Percentiles rank a stretch among this genome's conserved stretches.
These are phyloP conservation scores for Chaetomium fimeti DNA, from an alignment of 495 filamentous ascomycete species.

Conservation along the genomic window DNA sequence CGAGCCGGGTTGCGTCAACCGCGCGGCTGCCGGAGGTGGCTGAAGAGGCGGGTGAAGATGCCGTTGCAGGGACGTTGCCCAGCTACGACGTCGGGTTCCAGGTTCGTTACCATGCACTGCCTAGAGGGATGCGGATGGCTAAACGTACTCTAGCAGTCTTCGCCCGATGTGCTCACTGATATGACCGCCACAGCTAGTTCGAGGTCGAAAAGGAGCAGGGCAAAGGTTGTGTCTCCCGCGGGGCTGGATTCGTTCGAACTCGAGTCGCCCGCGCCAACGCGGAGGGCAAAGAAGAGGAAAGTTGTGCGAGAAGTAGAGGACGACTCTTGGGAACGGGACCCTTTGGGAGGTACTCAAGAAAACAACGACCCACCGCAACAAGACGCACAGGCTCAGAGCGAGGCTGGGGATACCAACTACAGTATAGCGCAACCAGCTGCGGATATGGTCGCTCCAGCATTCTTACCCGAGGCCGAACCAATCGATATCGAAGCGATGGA, in stretches of 20 bases:
- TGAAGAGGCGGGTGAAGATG: not conserved
- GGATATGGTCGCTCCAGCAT: not conserved
- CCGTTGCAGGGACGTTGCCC: not conserved
- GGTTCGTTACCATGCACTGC: not conserved
- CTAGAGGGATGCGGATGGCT: not conserved
- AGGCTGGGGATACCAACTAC: not conserved
- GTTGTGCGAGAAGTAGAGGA: constrained; percentile 12
- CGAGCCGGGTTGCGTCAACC: constrained; percentile 23
- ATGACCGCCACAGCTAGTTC: constrained; percentile 3
- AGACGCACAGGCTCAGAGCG: not conserved
- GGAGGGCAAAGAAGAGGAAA: constrained; percentile 20
- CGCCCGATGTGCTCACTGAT: constrained; percentile 27
- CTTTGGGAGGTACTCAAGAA: not conserved
- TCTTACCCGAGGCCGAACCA: not conserved
- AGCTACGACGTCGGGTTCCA: not conserved
- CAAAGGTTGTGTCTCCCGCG: constrained; percentile 1
- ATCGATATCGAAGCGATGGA: not conserved
- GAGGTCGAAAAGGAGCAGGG: constrained; percentile 10
- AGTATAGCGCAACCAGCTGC: not conserved
- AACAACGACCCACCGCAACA: not conserved
- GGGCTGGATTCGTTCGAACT: not conserved
- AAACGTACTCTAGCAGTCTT: constrained; percentile 17
- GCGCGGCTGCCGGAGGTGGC: constrained; percentile 8
- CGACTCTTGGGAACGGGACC: not conserved
- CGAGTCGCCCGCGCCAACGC: constrained; percentile 13